A percentile compares a stretch with the other conserved stretches of the same genome.
These are phyloP conservation scores for Eruca vesicaria DNA, from an alignment of 441 rosid species.

Conservation along the genomic window DNA sequence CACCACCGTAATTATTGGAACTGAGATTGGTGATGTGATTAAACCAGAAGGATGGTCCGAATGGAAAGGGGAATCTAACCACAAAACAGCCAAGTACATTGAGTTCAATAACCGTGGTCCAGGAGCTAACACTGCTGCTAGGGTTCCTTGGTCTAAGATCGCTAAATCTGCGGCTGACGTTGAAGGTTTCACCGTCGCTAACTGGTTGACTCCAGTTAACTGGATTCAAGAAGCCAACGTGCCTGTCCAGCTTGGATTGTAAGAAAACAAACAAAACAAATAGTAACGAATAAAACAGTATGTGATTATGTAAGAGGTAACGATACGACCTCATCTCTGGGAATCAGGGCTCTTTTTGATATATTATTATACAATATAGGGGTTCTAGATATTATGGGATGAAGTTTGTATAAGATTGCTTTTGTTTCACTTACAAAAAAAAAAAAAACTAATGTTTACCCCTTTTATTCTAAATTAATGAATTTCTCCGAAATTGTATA, in stretches of 20 bases:
- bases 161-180: background rate
- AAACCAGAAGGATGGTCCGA: background rate
- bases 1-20: background rate
- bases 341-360: background rate
- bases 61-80: background rate
- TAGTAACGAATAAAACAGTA: background rate
- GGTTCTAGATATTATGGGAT: background rate
- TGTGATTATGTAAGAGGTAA: background rate
- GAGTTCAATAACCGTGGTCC: background rate
- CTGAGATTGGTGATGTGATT: background rate
- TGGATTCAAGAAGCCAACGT: constrained; percentile 1
- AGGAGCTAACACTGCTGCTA: background rate
- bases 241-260: background rate
- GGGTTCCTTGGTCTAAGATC: background rate
- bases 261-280: background rate
- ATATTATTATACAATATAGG: background rate
- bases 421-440: background rate
- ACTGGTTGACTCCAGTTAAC: background rate
- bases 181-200: background rate
- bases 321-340: background rate
- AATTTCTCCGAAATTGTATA: background rate
- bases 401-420: background rate
- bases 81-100: background rate
- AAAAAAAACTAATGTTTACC: background rate
- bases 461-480: background rate